phyloP scores from a whole-genome alignment of 768 basidiomycete genomes.

The Lyophyllum semitale region DNA sequence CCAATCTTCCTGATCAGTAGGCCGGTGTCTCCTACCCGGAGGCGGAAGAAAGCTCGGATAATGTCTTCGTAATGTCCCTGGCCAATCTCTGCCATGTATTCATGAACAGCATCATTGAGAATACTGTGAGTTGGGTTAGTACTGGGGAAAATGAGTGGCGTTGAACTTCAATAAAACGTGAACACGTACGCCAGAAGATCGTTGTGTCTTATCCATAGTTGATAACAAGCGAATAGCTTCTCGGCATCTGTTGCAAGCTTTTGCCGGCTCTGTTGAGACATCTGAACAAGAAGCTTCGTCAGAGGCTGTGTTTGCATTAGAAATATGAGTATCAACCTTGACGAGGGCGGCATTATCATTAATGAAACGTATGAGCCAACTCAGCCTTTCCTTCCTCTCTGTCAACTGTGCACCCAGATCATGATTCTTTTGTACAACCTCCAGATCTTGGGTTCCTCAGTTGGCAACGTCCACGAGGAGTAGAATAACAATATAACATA shows the following conservation, averaged over 20 bases:
- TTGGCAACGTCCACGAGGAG: background rate
- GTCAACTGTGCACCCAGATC: conserved; percentile 80
- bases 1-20: conserved; percentile 62
- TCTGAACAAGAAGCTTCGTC: conserved; percentile 41
- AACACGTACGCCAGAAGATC: conserved; percentile 55
- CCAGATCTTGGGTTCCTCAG: conserved; percentile 45
- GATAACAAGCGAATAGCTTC: conserved; percentile 78
- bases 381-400: conserved; percentile 72
- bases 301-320: background rate
- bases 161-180: background rate
- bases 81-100: conserved; percentile 63
- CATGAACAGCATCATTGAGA: conserved; percentile 68
- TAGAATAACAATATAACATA: conserved; percentile 24
- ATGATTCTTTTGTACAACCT: conserved; percentile 72
- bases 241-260: conserved; percentile 81
- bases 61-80: conserved; percentile 70
- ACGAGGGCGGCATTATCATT: conserved; percentile 80
- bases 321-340: conserved; percentile 54
- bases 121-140: conserved; percentile 59
- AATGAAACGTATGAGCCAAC: conserved; percentile 87
- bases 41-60: conserved; percentile 83
- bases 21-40: conserved; percentile 66
- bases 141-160: conserved; percentile 30
- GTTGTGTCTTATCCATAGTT: conserved; percentile 80
- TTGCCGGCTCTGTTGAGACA: conserved; percentile 80